These are phyloP conservation scores for Lepiota venenata DNA, from an alignment of 768 basidiomycete genomes.

Conservation along the genomic window DNA sequence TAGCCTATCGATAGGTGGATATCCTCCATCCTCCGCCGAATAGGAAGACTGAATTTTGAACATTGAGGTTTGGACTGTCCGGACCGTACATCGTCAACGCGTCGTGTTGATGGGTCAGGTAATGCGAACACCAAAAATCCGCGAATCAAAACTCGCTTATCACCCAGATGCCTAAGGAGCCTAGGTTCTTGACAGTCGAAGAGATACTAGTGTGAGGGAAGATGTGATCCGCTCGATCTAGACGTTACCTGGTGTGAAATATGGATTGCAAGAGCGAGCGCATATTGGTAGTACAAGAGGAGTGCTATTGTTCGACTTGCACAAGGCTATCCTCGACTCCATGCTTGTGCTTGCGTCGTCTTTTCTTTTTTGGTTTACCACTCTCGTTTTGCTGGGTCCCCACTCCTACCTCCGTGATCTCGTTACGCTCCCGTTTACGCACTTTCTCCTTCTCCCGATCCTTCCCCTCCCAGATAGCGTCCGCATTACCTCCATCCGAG, in stretches of 20 bases:
- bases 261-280: neutral
- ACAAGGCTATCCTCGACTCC: slow-evolving; percentile 12
- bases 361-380: slow-evolving; percentile 15
- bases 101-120: too few species aligned
- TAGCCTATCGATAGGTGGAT: neutral
- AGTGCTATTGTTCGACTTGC: neutral
- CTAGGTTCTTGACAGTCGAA: neutral
- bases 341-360: slow-evolving; percentile 18
- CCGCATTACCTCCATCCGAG: slow-evolving; percentile 14
- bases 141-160: too few species aligned
- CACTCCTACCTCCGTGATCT: slow-evolving; percentile 27
- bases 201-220: neutral
- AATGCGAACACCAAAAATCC: too few species aligned
- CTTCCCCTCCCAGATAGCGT: slow-evolving; percentile 21
- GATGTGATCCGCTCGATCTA: neutral
- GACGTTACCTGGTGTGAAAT: neutral
- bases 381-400: slow-evolving; percentile 18
- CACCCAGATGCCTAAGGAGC: too few species aligned
- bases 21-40: too few species aligned
- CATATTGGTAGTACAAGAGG: neutral
- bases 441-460: slow-evolving; percentile 21
- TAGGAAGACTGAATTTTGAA: too few species aligned
- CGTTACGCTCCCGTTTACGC: slow-evolving; percentile 19
- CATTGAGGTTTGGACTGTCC: too few species aligned
- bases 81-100: too few species aligned